Conservation (phyloP, 1,139 yeast genomes). For the Suhomyces atakaporum region DNA sequence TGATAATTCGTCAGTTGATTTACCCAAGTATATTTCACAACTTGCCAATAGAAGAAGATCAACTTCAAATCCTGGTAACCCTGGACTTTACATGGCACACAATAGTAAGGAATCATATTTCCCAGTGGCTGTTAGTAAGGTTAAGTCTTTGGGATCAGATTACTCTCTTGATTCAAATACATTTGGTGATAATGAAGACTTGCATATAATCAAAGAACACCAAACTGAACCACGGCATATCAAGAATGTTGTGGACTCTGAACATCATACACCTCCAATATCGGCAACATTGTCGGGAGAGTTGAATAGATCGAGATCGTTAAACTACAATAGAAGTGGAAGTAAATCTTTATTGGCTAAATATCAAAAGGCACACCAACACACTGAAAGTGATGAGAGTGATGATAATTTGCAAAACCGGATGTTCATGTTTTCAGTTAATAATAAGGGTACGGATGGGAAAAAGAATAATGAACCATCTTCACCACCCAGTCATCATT, state of each 20-base stretch:
- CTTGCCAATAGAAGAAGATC: constrained; percentile 22
- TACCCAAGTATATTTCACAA: constrained; percentile 23
- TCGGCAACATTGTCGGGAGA: constrained; percentile 14
- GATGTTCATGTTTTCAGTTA: constrained; percentile 29
- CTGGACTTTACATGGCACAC: constrained; percentile 20
- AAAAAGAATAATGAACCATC: constrained; percentile 2
- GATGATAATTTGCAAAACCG: constrained; percentile 19
- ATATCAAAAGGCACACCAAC: constrained; percentile 26
- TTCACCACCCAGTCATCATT: constrained; percentile 14
- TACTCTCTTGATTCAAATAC: constrained; percentile 19
- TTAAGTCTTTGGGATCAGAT: constrained; percentile 21
- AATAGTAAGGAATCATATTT: constrained; percentile 34
- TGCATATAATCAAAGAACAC: constrained; percentile 30
- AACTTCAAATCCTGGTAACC: constrained; percentile 27
- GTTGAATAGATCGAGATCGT: constrained; percentile 31
- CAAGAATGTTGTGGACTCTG: constrained; percentile 7
- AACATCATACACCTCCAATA: constrained; percentile 14
- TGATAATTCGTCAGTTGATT: constrained; percentile 31
- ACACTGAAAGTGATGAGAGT: constrained; percentile 18
- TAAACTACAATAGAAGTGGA: constrained; percentile 29
- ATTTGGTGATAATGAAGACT: constrained; percentile 21
- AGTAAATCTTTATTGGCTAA: constrained; percentile 29
- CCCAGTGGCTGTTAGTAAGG: constrained; percentile 24
- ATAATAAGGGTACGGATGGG: constrained; percentile 8
- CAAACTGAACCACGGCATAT: constrained; percentile 16